A percentile compares a stretch with the other conserved stretches of the same genome.
These are phyloP conservation scores for Barnettozyma hawaiiensis DNA, from an alignment of 1,139 yeast genomes.

Conservation along the genomic window DNA sequence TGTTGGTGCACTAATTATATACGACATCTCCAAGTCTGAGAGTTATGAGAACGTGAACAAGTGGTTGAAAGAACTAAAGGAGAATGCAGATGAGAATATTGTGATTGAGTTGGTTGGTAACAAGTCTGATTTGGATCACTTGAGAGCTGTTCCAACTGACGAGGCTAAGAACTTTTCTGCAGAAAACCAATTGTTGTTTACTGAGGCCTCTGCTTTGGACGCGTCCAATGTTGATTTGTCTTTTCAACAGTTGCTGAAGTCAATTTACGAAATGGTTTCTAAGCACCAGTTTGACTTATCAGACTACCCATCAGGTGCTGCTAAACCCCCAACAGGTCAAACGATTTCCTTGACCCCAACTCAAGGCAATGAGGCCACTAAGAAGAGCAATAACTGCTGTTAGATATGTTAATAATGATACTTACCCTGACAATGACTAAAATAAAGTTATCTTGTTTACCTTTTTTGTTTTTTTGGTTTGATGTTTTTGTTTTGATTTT, in stretches of 20 bases:
- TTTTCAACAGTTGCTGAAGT: conserved; percentile 85
- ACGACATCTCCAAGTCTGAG: conserved; percentile 91
- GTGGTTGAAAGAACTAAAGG: conserved; percentile 94
- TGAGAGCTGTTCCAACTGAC: conserved; percentile 96
- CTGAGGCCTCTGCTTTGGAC: conserved; percentile 96
- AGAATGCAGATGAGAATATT: conserved; percentile 95
- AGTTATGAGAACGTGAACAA: conserved; percentile 90
- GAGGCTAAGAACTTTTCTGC: conserved; percentile 95
- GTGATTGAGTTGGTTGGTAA: conserved; percentile 96
- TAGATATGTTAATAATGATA: conserved; percentile 18
- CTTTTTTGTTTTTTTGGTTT: too few relatives aligned
- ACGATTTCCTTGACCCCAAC: conserved; percentile 92
- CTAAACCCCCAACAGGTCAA: conserved; percentile 68
- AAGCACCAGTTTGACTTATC: conserved; percentile 80
- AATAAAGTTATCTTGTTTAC: too few relatives aligned
- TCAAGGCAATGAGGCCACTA: conserved; percentile 71
- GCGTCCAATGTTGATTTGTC: conserved; percentile 94
- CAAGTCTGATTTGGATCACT: conserved; percentile 91
- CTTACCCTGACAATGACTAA: not conserved
- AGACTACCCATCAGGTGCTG: conserved; percentile 40
- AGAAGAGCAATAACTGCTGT: conserved; percentile 63
- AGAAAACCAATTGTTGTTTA: conserved; percentile 85
- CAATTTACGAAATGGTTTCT: conserved; percentile 88
- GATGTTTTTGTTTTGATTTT: not conserved
- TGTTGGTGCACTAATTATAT: conserved; percentile 92